These are phyloP conservation scores for Asterella californica DNA, from an alignment of 225 moss, liverwort and hornwort species.

Conservation along the genomic window DNA sequence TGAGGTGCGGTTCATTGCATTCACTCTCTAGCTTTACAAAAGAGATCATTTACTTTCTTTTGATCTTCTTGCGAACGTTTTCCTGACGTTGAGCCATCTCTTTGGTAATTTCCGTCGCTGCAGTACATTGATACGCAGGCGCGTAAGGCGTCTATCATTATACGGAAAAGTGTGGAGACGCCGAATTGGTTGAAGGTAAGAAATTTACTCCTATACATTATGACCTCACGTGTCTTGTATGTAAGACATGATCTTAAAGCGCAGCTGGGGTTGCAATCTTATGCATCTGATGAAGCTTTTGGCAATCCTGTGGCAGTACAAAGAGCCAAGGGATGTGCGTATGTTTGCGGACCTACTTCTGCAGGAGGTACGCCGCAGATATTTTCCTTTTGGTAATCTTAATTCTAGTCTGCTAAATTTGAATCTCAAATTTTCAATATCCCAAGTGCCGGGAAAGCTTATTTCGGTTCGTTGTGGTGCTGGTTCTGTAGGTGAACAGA, in stretches of 20 bases:
- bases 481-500: slow-evolving; percentile 54
- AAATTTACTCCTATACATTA: neutral
- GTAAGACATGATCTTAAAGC: neutral
- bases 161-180: slow-evolving; percentile 97
- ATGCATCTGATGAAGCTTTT: slow-evolving; percentile 1
- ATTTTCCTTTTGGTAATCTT: neutral
- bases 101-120: slow-evolving; percentile 17
- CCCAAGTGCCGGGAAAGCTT: neutral
- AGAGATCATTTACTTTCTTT: neutral
- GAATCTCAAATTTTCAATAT: neutral
- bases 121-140: slow-evolving; percentile 94
- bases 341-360: slow-evolving; percentile 84
- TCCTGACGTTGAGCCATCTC: neutral
- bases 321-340: slow-evolving; percentile 80
- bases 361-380: slow-evolving; percentile 61
- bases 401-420: neutral
- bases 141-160: slow-evolving; percentile 72
- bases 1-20: slow-evolving; percentile 48
- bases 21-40: neutral
- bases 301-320: slow-evolving; percentile 52
- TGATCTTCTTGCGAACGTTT: neutral
- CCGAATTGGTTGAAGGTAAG: slow-evolving; percentile 93
- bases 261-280: neutral
- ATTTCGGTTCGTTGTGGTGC: neutral
- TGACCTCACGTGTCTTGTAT: neutral